phyloP scores from a whole-genome alignment of 1,284 basidiomycete species.

The Rhodotorula sp. region DNA sequence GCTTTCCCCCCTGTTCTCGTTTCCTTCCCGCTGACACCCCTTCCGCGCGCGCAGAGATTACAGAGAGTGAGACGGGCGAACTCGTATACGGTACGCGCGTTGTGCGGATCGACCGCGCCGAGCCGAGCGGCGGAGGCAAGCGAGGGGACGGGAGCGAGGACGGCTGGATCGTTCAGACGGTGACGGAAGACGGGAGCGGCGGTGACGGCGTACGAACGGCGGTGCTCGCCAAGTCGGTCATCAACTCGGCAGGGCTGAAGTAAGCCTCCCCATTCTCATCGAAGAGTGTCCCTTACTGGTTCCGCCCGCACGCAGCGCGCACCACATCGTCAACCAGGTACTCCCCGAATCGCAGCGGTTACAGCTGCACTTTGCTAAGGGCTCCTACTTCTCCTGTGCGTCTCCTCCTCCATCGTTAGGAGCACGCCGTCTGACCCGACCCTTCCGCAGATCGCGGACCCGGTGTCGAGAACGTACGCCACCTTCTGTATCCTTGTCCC shows the following conservation, averaged over 20 bases:
- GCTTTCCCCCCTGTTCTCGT: conserved; percentile 47
- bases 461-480: conserved; percentile 64
- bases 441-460: conserved; percentile 62
- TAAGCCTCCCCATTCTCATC: conserved; percentile 46
- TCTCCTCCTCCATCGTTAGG: no score
- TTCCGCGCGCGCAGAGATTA: conserved; percentile 59
- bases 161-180: conserved; percentile 61
- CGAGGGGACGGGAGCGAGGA: conserved; percentile 45
- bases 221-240: conserved; percentile 77
- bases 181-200: conserved; percentile 44
- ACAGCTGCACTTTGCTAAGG: conserved; percentile 47
- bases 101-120: conserved; percentile 77
- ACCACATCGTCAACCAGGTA: conserved; percentile 44
- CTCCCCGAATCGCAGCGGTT: conserved; percentile 30
- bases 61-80: conserved; percentile 68
- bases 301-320: conserved; percentile 26
- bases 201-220: conserved; percentile 59
- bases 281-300: conserved; percentile 58
- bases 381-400: conserved; percentile 75
- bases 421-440: neutral
- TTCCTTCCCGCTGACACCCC: conserved; percentile 67
- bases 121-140: conserved; percentile 43
- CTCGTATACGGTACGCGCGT: conserved; percentile 80
- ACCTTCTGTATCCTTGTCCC: conserved; percentile 87
- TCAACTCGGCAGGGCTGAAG: conserved; percentile 87